These are phyloP conservation scores for Camelina neglecta DNA, from an alignment of 345 rosid species.

Conservation along the genomic window DNA sequence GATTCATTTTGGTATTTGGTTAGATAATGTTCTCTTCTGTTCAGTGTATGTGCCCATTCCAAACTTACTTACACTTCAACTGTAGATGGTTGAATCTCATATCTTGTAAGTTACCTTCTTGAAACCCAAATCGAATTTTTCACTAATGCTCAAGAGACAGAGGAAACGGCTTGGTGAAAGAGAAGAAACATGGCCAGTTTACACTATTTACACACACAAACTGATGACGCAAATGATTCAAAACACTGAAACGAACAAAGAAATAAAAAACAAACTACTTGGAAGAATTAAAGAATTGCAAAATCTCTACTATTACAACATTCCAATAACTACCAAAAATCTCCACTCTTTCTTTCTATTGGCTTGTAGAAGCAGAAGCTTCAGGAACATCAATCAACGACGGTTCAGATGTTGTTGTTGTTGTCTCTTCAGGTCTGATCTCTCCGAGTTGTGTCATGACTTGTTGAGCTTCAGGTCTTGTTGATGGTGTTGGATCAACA, in stretches of 20 bases:
- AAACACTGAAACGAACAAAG: neutral
- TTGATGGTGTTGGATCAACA: conserved; percentile 82
- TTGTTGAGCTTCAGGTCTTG: conserved; percentile 80
- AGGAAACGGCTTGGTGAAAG: neutral
- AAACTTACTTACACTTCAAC: neutral
- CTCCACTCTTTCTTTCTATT: conserved; percentile 27
- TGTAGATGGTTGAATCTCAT: neutral
- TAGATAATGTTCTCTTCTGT: neutral
- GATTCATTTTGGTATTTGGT: neutral
- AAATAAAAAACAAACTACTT: conserved; percentile 14
- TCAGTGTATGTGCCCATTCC: neutral
- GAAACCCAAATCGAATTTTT: neutral
- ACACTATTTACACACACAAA: conserved; percentile 51
- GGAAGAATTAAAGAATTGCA: conserved; percentile 60
- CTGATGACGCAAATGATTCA: conserved; percentile 1
- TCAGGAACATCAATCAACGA: conserved; percentile 51
- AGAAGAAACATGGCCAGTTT: conserved; percentile 12
- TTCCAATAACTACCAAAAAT: conserved; percentile 17
- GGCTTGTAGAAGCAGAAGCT: conserved; percentile 56
- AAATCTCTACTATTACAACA: conserved; percentile 5
- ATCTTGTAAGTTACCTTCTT: neutral
- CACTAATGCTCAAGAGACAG: neutral
- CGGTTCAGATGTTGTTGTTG: conserved; percentile 39
- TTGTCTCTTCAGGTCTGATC: conserved; percentile 60
- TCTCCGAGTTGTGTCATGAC: conserved; percentile 74